Base-by-base conservation (phyloP, 345 rosid species). In the Arabidopsis suecica region DNA sequence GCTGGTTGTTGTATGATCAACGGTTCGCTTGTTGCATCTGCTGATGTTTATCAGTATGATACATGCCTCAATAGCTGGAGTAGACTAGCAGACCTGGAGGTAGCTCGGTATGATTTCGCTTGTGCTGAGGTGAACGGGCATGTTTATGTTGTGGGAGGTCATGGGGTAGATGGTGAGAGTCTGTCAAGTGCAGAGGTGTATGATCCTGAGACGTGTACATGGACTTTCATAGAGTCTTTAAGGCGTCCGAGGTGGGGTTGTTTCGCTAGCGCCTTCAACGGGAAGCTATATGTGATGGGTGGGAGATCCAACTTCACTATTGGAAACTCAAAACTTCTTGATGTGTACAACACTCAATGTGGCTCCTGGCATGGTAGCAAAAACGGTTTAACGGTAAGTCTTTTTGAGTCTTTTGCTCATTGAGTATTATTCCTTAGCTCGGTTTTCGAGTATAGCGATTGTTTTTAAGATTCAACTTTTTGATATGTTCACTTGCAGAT, bases 281-380 rank as follows among this genome's bases (percentile, higher is more conserved):
- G 96, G 48, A 92, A 89, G 79, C 91, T 92, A 34, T 92, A 92
- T 11, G 86, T 95, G 38, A 87, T 92, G 87, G 98, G 99, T 42
- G 99, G 99, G 64, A 89, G 98, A 78, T 95, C 99, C 2, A 89
- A 85, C 84, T 95, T 90, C 85, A 89, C 93, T 1, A 95, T 95
- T 56, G 97, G 99, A 5, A 86, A 91, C 80, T 89, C 98, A 3
- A 89, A 84, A 82, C 80, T 84, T 22, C 83, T 90, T 30, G 93
- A 89, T 74, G 87, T 92, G 7, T 95, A 89, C 86, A 74, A 87
- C 68, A 86, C 96, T 5, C 91, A 80, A 70, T 74, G 72, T 48
- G 85, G 81, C n/a, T 33, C 74, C 47, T 95, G 99, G 99, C 16
- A 83, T 50, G 86, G 91, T 68, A 85, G 88, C 82, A 95, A 90